These are phyloP conservation scores for Funneliformis caledonium DNA, from an alignment of 371 early-diverging fungal species.

Conservation along the genomic window DNA sequence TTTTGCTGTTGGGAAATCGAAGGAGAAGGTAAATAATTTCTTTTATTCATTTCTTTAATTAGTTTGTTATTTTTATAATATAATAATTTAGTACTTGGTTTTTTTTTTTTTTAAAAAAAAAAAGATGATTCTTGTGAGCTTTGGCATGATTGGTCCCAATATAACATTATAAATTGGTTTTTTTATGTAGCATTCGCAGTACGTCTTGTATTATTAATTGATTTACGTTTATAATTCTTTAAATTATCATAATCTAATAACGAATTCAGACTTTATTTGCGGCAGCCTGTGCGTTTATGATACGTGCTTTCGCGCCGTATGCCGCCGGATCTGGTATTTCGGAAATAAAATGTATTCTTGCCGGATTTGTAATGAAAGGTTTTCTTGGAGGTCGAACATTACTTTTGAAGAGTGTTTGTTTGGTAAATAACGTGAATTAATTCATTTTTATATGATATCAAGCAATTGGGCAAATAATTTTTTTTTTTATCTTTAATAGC, in stretches of 20 bases:
- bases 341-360: constrained; percentile 93
- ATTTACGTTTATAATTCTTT: not conserved
- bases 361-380: constrained; percentile 89
- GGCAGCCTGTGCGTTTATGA: constrained; percentile 61
- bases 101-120: not conserved
- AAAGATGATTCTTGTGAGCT: constrained; percentile 50
- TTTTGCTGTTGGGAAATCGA: constrained; percentile 94
- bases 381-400: constrained; percentile 88
- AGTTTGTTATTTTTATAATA: constrained; percentile 51
- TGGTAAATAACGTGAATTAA: constrained; percentile 61
- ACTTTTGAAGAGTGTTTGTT: constrained; percentile 83
- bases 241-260: not conserved
- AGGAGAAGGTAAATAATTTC: constrained; percentile 50
- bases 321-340: constrained; percentile 95
- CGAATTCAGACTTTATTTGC: constrained; percentile 61
- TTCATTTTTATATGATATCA: constrained; percentile 57
- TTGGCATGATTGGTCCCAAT: constrained; percentile 52
- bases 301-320: constrained; percentile 77
- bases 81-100: not conserved
- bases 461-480: constrained; percentile 46
- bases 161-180: constrained; percentile 60
- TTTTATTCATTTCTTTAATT: constrained; percentile 55
- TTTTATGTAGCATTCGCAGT: constrained; percentile 67
- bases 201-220: constrained; percentile 41
- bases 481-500: constrained; percentile 48